These are phyloP conservation scores for Xylariaceae sp. DNA, from an alignment of 2,329 filamentous ascomycete genomes.

Conservation along the genomic window DNA sequence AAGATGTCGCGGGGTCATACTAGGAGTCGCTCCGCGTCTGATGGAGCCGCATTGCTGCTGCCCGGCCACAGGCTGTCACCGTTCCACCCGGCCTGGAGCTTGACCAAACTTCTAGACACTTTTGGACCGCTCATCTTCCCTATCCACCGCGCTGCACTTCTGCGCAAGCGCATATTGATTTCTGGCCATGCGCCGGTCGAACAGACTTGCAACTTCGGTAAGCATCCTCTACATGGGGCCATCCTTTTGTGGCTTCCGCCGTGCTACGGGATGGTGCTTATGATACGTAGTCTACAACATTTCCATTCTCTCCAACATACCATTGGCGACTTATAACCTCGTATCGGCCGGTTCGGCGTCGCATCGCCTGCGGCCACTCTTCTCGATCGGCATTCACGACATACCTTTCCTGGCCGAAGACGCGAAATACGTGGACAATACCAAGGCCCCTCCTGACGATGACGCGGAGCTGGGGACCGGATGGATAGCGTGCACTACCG, in stretches of 20 bases:
- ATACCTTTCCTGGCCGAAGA: conserved; percentile 70
- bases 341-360: conserved; percentile 58
- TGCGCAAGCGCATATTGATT: conserved; percentile 83
- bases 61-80: conserved; percentile 63
- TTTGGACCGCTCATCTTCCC: conserved; percentile 93
- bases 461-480: conserved; percentile 52
- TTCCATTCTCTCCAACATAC: conserved; percentile 87
- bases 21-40: conserved; percentile 56
- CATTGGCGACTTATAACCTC: conserved; percentile 63
- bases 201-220: conserved; percentile 83
- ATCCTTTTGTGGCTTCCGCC: too few relatives aligned
- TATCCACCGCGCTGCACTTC: conserved; percentile 76
- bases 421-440: conserved; percentile 40
- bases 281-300: conserved; percentile 74
- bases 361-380: conserved; percentile 73
- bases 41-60: conserved; percentile 53
- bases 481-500: conserved; percentile 94
- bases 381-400: conserved; percentile 89
- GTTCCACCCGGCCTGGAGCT: conserved; percentile 81
- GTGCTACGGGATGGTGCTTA: conserved; percentile 16
- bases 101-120: conserved; percentile 68
- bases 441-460: conserved; percentile 24
- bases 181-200: conserved; percentile 83
- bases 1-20: conserved; percentile 37
- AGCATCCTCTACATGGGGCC: conserved; percentile 15